Conservation (phyloP, 768 basidiomycete genomes). For the Candolleomyces efflorescens region DNA sequence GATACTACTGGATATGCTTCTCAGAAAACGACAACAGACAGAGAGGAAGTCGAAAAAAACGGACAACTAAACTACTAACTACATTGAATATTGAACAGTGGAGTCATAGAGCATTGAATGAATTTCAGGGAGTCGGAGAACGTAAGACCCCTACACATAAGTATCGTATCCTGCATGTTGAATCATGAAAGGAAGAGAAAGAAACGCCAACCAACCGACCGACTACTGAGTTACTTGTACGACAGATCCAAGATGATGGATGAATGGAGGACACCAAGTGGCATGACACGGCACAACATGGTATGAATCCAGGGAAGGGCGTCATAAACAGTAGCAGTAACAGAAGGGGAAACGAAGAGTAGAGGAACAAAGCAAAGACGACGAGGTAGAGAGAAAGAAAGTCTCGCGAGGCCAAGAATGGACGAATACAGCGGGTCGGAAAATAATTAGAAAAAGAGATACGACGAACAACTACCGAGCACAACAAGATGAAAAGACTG, state of each 20-base stretch:
- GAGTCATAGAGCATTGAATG: neutral
- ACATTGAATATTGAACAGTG: neutral
- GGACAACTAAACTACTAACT: neutral
- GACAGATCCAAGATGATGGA: too few relatives aligned
- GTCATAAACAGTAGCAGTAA: neutral
- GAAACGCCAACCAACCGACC: too few relatives aligned
- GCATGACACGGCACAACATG: neutral
- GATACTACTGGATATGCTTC: neutral
- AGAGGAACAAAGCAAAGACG: neutral
- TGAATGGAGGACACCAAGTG: neutral
- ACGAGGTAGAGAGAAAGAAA: neutral
- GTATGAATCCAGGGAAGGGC: neutral
- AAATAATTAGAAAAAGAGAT: neutral
- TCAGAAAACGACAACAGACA: neutral
- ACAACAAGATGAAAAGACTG: neutral
- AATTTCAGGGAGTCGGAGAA: neutral
- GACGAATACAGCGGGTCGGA: neutral
- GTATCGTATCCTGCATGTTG: neutral
- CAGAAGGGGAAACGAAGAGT: neutral
- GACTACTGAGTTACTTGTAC: too few relatives aligned
- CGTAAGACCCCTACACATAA: neutral
- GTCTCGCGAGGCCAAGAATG: neutral
- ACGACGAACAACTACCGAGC: too few relatives aligned
- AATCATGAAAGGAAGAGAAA: too few relatives aligned
- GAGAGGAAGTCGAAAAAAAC: neutral